These are phyloP conservation scores for Neurospora sp. DNA, from an alignment of 2,329 filamentous ascomycete species.

Conservation along the genomic window DNA sequence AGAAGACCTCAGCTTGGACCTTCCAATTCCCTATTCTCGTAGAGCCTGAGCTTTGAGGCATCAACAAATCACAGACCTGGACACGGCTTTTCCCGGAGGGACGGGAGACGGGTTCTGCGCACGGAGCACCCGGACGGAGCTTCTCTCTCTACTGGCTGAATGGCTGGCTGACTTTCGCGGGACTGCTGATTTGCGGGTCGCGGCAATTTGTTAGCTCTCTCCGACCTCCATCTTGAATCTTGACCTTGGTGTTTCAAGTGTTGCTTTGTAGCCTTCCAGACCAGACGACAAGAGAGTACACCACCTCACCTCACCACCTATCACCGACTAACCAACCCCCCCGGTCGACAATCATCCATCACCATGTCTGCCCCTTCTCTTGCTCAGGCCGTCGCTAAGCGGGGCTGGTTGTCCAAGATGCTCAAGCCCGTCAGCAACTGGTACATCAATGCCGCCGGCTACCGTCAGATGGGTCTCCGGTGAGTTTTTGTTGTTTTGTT, in stretches of 20 bases:
- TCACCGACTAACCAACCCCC: slow-evolving; percentile 12
- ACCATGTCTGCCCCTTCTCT: slow-evolving; percentile 57
- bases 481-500: slow-evolving; percentile 30
- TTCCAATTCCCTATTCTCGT: not conserved
- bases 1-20: not conserved
- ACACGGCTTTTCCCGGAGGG: not conserved
- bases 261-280: not conserved
- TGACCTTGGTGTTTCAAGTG: not conserved
- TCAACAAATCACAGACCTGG: not conserved
- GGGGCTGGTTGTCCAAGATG: slow-evolving; percentile 74
- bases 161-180: not conserved
- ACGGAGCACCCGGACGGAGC: not conserved
- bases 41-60: not conserved
- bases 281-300: not conserved
- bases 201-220: not conserved
- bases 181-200: not conserved
- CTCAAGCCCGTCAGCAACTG: slow-evolving; percentile 76
- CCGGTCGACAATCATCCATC: slow-evolving; percentile 13
- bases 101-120: not conserved
- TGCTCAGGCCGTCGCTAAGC: slow-evolving; percentile 57
- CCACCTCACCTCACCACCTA: slow-evolving; percentile 7
- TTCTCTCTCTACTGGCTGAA: not conserved
- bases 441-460: slow-evolving; percentile 84
- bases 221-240: not conserved
- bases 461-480: slow-evolving; percentile 86